phyloP scores from a whole-genome alignment of 2,329 filamentous ascomycete genomes.

The Huntiella savannae region DNA sequence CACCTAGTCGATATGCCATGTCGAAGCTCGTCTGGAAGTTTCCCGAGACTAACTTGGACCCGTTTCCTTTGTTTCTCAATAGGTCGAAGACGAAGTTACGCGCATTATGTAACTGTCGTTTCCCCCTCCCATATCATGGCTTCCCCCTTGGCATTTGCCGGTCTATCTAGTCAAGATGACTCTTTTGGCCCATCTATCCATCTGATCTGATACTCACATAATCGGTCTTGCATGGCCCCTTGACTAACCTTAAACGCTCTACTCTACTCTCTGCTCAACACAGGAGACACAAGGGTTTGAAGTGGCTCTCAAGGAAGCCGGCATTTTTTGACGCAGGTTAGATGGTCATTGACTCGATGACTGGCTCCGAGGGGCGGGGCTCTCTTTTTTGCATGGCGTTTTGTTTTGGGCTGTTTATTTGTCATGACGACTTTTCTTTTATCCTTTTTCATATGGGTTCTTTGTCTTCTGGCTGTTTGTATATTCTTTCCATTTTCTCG shows the following conservation, averaged over 20 bases:
- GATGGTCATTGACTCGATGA: no score
- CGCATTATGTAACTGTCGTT: conserved; percentile 54
- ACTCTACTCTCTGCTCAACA: background rate
- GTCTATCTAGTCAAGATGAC: background rate
- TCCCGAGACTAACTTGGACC: conserved; percentile 10
- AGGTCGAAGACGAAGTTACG: conserved; percentile 80
- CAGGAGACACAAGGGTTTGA: conserved; percentile 18
- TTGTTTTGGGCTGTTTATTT: conserved; percentile 1
- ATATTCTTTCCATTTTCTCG: background rate
- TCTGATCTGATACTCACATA: background rate
- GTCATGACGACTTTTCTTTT: conserved; percentile 1
- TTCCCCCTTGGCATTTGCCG: background rate
- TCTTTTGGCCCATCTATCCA: background rate
- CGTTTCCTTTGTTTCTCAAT: conserved; percentile 14
- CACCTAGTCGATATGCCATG: background rate
- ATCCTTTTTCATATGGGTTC: background rate
- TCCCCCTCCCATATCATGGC: background rate
- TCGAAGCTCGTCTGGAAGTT: conserved; percentile 4
- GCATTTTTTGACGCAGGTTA: conserved; percentile 20
- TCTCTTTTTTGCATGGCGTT: conserved; percentile 2
- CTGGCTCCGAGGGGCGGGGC: background rate
- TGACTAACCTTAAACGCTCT: background rate
- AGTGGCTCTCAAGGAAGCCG: conserved; percentile 21
- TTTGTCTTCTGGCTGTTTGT: background rate
- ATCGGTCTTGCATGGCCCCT: background rate